Evolutionary conservation across 2,329 filamentous ascomycete genomes (phyloP), one percentile per base, ranked within the genome.

Genomic region (Didymella sp.): DNA sequence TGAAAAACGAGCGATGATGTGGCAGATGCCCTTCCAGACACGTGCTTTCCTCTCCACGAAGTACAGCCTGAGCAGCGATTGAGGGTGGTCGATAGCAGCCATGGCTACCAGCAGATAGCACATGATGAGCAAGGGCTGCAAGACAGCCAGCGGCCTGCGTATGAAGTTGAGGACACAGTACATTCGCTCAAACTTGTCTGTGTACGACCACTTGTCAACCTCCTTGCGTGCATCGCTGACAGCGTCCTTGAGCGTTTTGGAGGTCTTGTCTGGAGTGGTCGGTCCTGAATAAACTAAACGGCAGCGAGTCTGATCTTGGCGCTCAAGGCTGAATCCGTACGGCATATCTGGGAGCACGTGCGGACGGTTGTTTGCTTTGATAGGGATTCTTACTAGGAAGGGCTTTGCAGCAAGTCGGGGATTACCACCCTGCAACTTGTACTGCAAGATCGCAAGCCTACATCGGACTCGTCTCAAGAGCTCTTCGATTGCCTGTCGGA

Each of bases 321-420:
- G 66, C 3, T 51, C 33, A 3, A 65, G 22, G 4, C 28, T 31
- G 31, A 68, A 65, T 1, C 62, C 62, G 19, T 56, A 59, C 1
- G 63, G 65, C 40, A 62, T 42, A 5, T 37, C 17, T n/a, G 30
- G 5, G 13, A 25, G 15, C 35, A 19, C 12, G 1, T 19, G 19
- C 25, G 12, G 17, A 2, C 6, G 8, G 1, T 22, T 33, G 6
- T 30, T 9, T 15, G n/a, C 46, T 15, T 50, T 37, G 35, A 15
- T 40, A 21, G 2, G 6, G 9, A 9, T 13, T 8, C 37, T n/a
- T 13, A 27, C 2, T 6, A 15, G 4, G 22, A 15, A 6, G 4
- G 15, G 17, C 12, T 30, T 37, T 8, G 51, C 38, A 25, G 27
- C 28, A 24, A 37, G 27, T 5, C 7, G 35, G 19, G 19, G 17